Evolutionary conservation across 2,329 filamentous ascomycete genomes (phyloP).

Genomic region (Botrytis pseudocinerea): DNA sequence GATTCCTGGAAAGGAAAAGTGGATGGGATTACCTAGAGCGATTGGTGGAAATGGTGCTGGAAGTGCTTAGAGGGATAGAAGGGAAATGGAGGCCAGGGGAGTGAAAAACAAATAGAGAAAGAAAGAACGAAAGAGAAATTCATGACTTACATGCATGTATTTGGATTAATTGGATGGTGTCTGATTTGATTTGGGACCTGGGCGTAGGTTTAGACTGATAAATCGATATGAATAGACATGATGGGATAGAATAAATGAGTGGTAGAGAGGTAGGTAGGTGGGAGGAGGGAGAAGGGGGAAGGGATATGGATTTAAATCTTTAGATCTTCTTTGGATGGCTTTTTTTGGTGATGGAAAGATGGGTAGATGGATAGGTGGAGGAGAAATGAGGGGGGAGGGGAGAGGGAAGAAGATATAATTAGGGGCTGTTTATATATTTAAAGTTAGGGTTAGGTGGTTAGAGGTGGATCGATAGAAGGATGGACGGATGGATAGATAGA

Average conservation of each 20-base stretch:
- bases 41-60: slow-evolving; percentile 33
- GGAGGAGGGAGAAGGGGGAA: not conserved
- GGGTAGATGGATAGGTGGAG: too few relatives aligned
- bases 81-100: not conserved
- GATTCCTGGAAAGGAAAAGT: slow-evolving; percentile 35
- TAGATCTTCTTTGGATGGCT: not conserved
- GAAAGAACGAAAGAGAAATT: not conserved
- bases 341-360: too few relatives aligned
- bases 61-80: not conserved
- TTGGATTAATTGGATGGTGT: slow-evolving; percentile 3
- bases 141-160: not conserved
- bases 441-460: not conserved
- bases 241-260: not conserved
- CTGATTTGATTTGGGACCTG: not conserved
- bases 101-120: not conserved
- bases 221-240: not conserved
- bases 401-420: not conserved
- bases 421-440: not conserved
- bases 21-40: slow-evolving; percentile 36
- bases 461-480: not conserved
- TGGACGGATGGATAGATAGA: not conserved
- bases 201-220: not conserved
- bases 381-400: not conserved
- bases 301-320: not conserved
- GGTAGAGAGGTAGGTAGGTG: not conserved